Conservation (phyloP, 2,329 filamentous ascomycete species). For the Alternaria gaisen region DNA sequence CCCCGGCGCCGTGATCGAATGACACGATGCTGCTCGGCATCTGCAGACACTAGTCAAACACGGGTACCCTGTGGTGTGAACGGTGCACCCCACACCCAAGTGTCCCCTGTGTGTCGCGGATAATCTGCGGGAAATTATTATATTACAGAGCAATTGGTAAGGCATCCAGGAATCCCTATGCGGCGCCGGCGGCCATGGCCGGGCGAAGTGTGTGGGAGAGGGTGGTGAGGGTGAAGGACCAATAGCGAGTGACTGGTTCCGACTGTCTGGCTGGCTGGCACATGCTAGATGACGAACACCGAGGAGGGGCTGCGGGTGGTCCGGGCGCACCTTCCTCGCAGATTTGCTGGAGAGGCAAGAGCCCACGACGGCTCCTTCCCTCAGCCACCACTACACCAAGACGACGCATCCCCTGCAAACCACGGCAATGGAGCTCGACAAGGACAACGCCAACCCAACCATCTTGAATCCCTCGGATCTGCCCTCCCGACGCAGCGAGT, state of each 20-base stretch:
- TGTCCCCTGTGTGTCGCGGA: slow-evolving; percentile 22
- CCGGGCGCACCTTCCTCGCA: slow-evolving; percentile 12
- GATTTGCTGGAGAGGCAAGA: slow-evolving; percentile 15
- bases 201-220: not conserved
- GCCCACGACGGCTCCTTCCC: slow-evolving; percentile 20
- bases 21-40: slow-evolving; percentile 5
- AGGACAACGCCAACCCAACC: slow-evolving; percentile 87
- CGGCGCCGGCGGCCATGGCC: not conserved
- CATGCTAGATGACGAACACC: slow-evolving; percentile 8
- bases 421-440: slow-evolving; percentile 55
- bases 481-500: slow-evolving; percentile 73
- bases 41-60: slow-evolving; percentile 21
- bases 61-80: slow-evolving; percentile 12
- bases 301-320: slow-evolving; percentile 4
- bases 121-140: slow-evolving; percentile 34
- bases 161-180: not conserved
- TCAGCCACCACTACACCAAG: slow-evolving; percentile 3
- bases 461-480: slow-evolving; percentile 89
- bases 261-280: slow-evolving; percentile 12
- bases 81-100: slow-evolving; percentile 30
- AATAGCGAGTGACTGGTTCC: slow-evolving; percentile 13
- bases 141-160: slow-evolving; percentile 25
- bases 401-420: slow-evolving; percentile 4
- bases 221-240: slow-evolving; percentile 12
- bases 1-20: not conserved